A percentile compares a stretch with the other conserved stretches of the same genome.
These are phyloP conservation scores for Brettanomyces bruxellensis DNA, from an alignment of 805 yeast species.

Conservation along the genomic window DNA sequence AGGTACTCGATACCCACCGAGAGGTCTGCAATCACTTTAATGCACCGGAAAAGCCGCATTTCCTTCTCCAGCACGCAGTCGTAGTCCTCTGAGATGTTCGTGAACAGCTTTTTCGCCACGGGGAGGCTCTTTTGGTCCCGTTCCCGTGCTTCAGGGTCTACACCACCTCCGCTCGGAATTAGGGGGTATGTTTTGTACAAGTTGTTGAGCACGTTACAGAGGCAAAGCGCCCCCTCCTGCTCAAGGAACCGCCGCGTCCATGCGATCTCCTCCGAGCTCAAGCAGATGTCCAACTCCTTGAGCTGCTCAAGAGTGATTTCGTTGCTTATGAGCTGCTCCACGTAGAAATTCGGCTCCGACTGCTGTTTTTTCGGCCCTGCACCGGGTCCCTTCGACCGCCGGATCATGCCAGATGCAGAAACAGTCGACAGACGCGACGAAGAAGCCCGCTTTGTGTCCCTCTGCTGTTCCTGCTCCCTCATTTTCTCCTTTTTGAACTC, in stretches of 20 bases:
- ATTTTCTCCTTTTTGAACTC: slow-evolving; percentile 48
- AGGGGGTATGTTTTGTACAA: slow-evolving; percentile 26
- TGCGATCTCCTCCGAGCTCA: slow-evolving; percentile 65
- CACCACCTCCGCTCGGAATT: not conserved
- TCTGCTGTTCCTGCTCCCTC: slow-evolving; percentile 9
- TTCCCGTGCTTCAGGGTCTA: not conserved
- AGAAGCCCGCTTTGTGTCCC: not conserved
- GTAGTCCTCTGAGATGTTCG: slow-evolving; percentile 24
- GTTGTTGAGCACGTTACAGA: slow-evolving; percentile 56
- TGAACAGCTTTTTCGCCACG: slow-evolving; percentile 13
- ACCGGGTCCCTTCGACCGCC: not conserved
- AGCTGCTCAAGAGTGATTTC: slow-evolving; percentile 60
- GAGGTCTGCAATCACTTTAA: slow-evolving; percentile 70
- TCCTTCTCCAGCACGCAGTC: slow-evolving; percentile 50
- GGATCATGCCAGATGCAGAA: not conserved
- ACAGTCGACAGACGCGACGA: not conserved
- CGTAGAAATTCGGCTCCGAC: slow-evolving; percentile 33
- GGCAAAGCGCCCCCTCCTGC: slow-evolving; percentile 83
- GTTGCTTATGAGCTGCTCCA: slow-evolving; percentile 63
- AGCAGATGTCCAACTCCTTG: slow-evolving; percentile 80
- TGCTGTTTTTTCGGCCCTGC: not conserved
- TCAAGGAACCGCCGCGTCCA: slow-evolving; percentile 84
- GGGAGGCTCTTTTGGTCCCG: not conserved
- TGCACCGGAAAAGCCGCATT: slow-evolving; percentile 66
- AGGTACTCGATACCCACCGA: slow-evolving; percentile 65